Evolutionary conservation across 2,329 filamentous ascomycete genomes (phyloP).

Genomic region (Byssoonygena ceratinophila): DNA sequence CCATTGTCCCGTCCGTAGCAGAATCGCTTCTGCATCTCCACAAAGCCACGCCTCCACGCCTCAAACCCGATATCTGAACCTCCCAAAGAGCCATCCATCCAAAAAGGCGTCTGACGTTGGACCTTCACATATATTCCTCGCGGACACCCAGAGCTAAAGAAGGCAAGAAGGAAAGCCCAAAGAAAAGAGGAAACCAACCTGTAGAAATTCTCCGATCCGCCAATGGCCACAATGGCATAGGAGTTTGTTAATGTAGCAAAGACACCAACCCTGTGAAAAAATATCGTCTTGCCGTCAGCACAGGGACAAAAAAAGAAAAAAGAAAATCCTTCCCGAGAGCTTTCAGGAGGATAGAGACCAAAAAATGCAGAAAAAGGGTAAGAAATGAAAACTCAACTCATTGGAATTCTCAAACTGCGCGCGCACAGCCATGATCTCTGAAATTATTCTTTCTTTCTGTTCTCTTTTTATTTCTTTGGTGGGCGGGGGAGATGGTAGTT

Average conservation of each 20-base stretch:
- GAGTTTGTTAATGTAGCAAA: constrained; percentile 96
- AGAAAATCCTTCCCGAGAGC: too few relatives aligned
- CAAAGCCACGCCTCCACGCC: too few relatives aligned
- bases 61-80: too few relatives aligned
- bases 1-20: too few relatives aligned
- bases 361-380: not conserved
- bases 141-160: too few relatives aligned
- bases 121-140: too few relatives aligned
- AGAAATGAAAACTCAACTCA: constrained; percentile 29
- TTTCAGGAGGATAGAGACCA: too few relatives aligned
- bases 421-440: constrained; percentile 37
- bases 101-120: too few relatives aligned
- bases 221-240: constrained; percentile 86
- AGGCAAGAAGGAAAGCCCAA: not conserved
- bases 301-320: not conserved
- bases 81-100: too few relatives aligned
- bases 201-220: constrained; percentile 98
- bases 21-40: too few relatives aligned
- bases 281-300: not conserved
- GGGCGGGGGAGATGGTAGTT: too few relatives aligned
- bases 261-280: constrained; percentile 68
- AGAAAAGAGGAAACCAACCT: constrained; percentile 42
- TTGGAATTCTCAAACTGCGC: constrained; percentile 44
- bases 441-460: not conserved
- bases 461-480: not conserved